Evolutionary conservation across 768 basidiomycete genomes (phyloP).

Genomic region (Cubamyces sp.): DNA sequence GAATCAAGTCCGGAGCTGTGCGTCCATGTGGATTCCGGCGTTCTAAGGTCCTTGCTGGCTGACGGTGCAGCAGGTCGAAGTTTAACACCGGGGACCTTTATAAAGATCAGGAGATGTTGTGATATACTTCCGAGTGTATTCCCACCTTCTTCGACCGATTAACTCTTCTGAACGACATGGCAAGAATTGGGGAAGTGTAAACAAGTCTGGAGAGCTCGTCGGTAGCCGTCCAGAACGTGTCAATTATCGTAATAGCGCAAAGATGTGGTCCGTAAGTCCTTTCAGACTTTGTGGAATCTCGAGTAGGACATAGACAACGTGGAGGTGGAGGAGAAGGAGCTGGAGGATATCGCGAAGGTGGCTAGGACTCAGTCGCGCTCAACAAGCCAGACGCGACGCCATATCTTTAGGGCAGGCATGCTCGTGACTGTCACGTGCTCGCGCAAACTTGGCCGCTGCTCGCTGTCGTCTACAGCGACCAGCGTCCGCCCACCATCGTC

Average conservation of each 20-base stretch:
- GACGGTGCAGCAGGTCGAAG: slow-evolving; percentile 58
- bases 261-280: background rate
- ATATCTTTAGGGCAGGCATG: slow-evolving; percentile 16
- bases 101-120: background rate
- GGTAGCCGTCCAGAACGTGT: background rate
- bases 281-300: background rate
- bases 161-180: slow-evolving; percentile 43
- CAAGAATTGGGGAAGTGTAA: too few species aligned
- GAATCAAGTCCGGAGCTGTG: slow-evolving; percentile 49
- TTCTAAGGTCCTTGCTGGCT: slow-evolving; percentile 47
- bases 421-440: slow-evolving; percentile 21
- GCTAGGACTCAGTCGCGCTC: background rate
- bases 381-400: slow-evolving; percentile 14
- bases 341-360: too few species aligned
- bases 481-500: slow-evolving; percentile 7
- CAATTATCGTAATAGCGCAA: background rate
- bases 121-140: background rate
- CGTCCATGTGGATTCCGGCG: slow-evolving; percentile 41
- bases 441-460: slow-evolving; percentile 8
- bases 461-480: slow-evolving; percentile 15
- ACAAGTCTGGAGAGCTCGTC: background rate
- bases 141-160: slow-evolving; percentile 72
- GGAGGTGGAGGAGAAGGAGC: background rate
- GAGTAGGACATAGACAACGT: background rate
- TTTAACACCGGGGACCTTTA: slow-evolving; percentile 81